Percentiles rank a stretch among this genome's conserved stretches.
These are phyloP conservation scores for Parsonsia alboflavescens DNA, from an alignment of 257 asterid species.

Conservation along the genomic window DNA sequence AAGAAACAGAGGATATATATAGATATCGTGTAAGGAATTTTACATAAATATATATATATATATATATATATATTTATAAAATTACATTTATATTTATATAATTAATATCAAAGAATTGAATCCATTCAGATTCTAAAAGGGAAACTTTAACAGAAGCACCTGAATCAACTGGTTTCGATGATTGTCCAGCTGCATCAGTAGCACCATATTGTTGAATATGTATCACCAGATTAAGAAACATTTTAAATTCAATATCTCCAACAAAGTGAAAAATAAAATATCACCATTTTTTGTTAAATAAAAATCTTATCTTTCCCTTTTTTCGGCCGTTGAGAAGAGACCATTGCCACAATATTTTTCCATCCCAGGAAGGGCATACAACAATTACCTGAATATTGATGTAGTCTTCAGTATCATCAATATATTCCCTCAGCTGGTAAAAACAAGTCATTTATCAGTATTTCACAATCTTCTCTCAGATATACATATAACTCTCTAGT, in stretches of 20 bases:
- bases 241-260: background rate
- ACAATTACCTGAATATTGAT: slow-evolving; percentile 79
- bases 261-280: background rate
- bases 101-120: background rate
- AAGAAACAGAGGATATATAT: no score
- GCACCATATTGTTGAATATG: slow-evolving; percentile 13
- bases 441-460: slow-evolving; percentile 5
- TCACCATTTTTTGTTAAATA: background rate
- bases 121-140: background rate
- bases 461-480: background rate
- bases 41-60: no score
- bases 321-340: no score
- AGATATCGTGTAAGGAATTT: no score
- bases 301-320: no score
- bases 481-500: background rate
- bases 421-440: slow-evolving; percentile 76
- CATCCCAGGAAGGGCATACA: background rate
- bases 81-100: no score
- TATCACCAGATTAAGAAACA: background rate
- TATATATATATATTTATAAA: no score
- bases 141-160: slow-evolving; percentile 32
- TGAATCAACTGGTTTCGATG: slow-evolving; percentile 94
- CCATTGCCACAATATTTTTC: background rate
- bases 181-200: slow-evolving; percentile 73
- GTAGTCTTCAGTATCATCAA: slow-evolving; percentile 92